Conservation (phyloP, 257 asterid species). For the Mentha longifolia region DNA sequence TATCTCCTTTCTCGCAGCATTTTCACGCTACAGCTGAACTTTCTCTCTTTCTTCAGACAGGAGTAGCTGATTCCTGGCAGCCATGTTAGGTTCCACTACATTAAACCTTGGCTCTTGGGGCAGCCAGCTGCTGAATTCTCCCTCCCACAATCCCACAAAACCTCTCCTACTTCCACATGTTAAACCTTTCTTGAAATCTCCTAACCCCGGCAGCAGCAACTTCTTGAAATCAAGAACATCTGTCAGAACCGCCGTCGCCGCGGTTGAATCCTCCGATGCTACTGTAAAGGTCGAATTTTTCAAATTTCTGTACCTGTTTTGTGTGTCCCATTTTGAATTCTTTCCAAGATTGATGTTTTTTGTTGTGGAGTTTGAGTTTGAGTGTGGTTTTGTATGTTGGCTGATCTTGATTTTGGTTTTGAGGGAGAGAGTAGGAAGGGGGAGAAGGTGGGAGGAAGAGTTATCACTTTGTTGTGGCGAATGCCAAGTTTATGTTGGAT, state of each 20-base stretch:
- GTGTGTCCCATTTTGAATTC: constrained; percentile 16
- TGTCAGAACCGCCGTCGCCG: constrained; percentile 62
- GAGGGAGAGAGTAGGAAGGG: constrained; percentile 42
- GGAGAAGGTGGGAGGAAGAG: constrained; percentile 52
- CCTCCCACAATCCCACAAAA: constrained; percentile 46
- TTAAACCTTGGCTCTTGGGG: constrained; percentile 64
- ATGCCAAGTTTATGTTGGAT: constrained; percentile 96
- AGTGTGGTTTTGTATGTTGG: constrained; percentile 5
- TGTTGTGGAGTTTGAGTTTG: constrained; percentile 8
- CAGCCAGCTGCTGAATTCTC: constrained; percentile 39
- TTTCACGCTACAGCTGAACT: background rate
- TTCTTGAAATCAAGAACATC: constrained; percentile 45
- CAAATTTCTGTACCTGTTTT: constrained; percentile 1
- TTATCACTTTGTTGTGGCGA: constrained; percentile 86
- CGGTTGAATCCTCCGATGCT: constrained; percentile 75
- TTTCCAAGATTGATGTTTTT: background rate
- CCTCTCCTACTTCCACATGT: constrained; percentile 45
- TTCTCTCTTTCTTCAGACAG: background rate
- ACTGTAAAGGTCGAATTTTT: constrained; percentile 55
- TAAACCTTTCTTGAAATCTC: constrained; percentile 46
- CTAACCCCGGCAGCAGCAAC: constrained; percentile 36
- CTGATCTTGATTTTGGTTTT: constrained; percentile 28
- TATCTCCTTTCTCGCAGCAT: constrained; percentile 25
- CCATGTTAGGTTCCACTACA: constrained; percentile 73
- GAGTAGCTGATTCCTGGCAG: constrained; percentile 25